A percentile compares a stretch with the other conserved stretches of the same genome.
These are phyloP conservation scores for Leccinellum rugosiceps DNA, from an alignment of 768 basidiomycete species.

Conservation along the genomic window DNA sequence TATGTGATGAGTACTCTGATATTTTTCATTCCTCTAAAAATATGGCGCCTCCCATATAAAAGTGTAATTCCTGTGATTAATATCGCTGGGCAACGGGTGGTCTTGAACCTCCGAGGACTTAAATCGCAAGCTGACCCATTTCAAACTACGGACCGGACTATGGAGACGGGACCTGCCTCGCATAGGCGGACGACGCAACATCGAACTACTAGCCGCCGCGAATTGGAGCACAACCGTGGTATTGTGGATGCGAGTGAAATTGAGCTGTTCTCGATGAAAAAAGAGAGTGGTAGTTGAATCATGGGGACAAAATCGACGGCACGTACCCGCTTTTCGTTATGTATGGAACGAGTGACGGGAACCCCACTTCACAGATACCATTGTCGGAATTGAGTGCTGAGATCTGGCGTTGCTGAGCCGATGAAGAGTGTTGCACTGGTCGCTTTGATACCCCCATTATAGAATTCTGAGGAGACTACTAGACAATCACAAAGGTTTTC, in stretches of 20 bases:
- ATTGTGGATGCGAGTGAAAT: neutral
- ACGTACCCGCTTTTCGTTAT: neutral
- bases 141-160: neutral
- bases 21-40: neutral
- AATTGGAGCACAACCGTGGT: neutral
- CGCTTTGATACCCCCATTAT: neutral
- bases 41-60: neutral
- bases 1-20: neutral
- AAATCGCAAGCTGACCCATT: neutral
- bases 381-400: neutral
- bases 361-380: neutral
- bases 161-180: neutral
- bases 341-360: neutral
- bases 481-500: neutral
- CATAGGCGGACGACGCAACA: neutral
- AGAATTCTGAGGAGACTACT: neutral
- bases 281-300: neutral
- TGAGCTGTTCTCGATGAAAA: neutral
- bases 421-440: neutral
- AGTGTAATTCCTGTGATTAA: constrained; percentile 5
- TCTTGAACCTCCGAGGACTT: constrained; percentile 14
- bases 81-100: constrained; percentile 15
- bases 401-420: too few species aligned
- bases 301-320: neutral
- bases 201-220: too few species aligned